phyloP scores from a whole-genome alignment of 2,329 filamentous ascomycete genomes.

The Nakataea oryzae region DNA sequence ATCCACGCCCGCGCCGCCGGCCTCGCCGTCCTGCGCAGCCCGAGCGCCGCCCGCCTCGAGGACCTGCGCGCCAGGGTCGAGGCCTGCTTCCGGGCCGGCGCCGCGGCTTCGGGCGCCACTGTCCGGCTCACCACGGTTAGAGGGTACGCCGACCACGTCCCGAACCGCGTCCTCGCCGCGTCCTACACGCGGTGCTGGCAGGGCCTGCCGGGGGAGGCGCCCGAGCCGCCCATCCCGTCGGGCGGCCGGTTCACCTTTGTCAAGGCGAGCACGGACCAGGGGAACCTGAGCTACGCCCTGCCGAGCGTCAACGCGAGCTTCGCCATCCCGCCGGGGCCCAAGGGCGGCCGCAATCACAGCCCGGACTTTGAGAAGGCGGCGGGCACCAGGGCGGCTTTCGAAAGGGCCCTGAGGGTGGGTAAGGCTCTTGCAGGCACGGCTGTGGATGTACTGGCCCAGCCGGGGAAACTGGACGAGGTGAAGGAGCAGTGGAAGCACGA shows the following conservation, averaged over 20 bases:
- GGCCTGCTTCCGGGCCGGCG: conserved; percentile 28
- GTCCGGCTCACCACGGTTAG: conserved; percentile 29
- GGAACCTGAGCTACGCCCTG: conserved; percentile 46
- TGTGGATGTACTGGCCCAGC: conserved; percentile 31
- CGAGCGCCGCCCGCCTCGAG: conserved; percentile 26
- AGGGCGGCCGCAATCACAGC: conserved; percentile 38
- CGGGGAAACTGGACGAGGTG: conserved; percentile 28
- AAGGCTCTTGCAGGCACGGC: conserved; percentile 37
- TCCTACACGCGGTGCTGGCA: conserved; percentile 36
- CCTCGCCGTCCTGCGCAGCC: conserved; percentile 32
- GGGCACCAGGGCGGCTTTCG: conserved; percentile 35
- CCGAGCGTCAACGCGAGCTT: conserved; percentile 44
- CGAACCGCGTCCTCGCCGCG: conserved; percentile 35
- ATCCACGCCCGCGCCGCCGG: conserved; percentile 40
- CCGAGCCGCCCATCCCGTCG: conserved; percentile 2
- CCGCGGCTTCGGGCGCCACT: conserved; percentile 32
- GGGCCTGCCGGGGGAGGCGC: conserved; percentile 15
- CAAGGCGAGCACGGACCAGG: conserved; percentile 48
- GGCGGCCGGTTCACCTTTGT: conserved; percentile 11
- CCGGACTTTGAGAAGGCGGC: conserved; percentile 39
- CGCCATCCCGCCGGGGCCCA: conserved; percentile 33
- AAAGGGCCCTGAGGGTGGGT: conserved; percentile 31
- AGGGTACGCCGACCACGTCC: conserved; percentile 44
- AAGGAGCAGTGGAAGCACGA: conserved; percentile 26
- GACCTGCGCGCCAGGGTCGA: conserved; percentile 29